Conservation (phyloP, 345 rosid species). For the Erysimum cheiranthoides region DNA sequence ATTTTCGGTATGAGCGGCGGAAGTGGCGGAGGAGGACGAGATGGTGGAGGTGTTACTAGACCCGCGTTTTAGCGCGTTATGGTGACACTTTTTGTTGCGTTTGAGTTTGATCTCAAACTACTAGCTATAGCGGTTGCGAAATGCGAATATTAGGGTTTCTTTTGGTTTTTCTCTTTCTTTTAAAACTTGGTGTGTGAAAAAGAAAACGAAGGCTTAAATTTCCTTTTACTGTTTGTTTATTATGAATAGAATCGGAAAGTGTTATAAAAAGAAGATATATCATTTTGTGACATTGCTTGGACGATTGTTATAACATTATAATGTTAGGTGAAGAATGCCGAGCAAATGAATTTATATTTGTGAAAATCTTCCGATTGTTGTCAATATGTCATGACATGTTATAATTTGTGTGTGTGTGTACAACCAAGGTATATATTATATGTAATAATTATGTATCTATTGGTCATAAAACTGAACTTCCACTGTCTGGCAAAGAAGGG, state of each 20-base stretch:
- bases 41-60: slow-evolving; percentile 44
- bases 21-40: slow-evolving; percentile 14
- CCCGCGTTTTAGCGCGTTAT: slow-evolving; percentile 57
- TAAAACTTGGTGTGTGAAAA: slow-evolving; percentile 33
- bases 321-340: not conserved
- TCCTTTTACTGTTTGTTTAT: slow-evolving; percentile 20
- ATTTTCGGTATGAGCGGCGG: slow-evolving; percentile 56
- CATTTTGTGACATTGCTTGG: slow-evolving; percentile 21
- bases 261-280: slow-evolving; percentile 7
- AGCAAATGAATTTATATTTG: slow-evolving; percentile 13
- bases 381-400: slow-evolving; percentile 1
- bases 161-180: not conserved
- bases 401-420: slow-evolving; percentile 7
- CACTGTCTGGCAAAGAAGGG: slow-evolving; percentile 37
- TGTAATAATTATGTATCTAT: not conserved
- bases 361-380: not conserved
- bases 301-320: not conserved
- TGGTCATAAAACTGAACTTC: slow-evolving; percentile 33
- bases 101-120: slow-evolving; percentile 28
- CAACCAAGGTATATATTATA: not conserved
- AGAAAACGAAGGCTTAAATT: not conserved
- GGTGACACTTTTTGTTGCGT: slow-evolving; percentile 39
- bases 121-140: slow-evolving; percentile 23
- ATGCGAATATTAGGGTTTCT: slow-evolving; percentile 38
- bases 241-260: slow-evolving; percentile 24